phyloP scores from a whole-genome alignment of 139 green algal genomes.

The Coelastrella sp. region DNA sequence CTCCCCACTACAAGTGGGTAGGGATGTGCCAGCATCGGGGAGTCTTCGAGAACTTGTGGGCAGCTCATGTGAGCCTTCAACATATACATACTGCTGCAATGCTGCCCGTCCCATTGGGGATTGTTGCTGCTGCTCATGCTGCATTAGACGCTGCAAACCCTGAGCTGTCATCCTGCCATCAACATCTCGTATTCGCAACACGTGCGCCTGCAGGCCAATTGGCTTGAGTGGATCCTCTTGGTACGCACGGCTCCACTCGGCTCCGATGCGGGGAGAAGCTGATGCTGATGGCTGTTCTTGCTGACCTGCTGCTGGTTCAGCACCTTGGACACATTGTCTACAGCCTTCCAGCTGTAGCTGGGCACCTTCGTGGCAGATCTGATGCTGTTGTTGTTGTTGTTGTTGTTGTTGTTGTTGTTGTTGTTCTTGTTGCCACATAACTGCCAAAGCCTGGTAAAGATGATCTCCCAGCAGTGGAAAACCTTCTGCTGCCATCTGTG shows the following conservation, averaged over 20 bases:
- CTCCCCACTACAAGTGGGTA: no score
- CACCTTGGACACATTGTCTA: neutral
- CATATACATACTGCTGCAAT: neutral
- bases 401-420: constrained; percentile 14
- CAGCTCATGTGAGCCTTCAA: neutral
- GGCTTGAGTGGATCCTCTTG: constrained; percentile 37
- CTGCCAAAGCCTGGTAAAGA: constrained; percentile 70
- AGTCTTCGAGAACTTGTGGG: neutral
- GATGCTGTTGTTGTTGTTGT: constrained; percentile 6
- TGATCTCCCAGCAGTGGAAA: constrained; percentile 79
- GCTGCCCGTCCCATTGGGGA: neutral
- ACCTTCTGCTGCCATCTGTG: constrained; percentile 78
- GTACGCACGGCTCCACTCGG: constrained; percentile 11
- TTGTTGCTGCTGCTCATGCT: neutral
- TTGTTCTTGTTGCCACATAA: neutral
- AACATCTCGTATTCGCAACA: neutral
- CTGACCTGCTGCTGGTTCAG: neutral
- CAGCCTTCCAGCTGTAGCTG: neutral
- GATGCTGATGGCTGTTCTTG: neutral
- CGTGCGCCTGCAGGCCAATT: constrained; percentile 42
- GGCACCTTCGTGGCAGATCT: neutral
- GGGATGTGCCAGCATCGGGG: neutral
- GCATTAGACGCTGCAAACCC: neutral
- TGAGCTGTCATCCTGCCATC: constrained; percentile 21
- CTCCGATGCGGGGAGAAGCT: neutral